Conservation (phyloP, 73 alveolate species). For the Blepharisma japonicum region DNA sequence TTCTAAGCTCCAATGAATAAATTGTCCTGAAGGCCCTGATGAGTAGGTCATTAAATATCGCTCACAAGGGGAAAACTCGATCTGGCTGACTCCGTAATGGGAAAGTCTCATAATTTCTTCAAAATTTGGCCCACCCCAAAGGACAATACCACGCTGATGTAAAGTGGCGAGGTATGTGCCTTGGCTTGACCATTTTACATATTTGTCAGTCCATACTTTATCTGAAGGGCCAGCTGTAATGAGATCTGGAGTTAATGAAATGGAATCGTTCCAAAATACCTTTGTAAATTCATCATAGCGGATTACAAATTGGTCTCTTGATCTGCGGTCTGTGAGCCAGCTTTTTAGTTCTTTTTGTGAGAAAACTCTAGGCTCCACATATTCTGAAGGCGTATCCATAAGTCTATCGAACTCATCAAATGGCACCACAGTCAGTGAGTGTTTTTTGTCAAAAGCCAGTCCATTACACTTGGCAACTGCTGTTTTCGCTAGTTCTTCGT, state of each 20-base stretch:
- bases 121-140: slow-evolving; percentile 28
- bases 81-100: slow-evolving; percentile 22
- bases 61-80: slow-evolving; percentile 18
- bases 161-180: slow-evolving; percentile 28
- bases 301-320: slow-evolving; percentile 8
- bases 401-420: slow-evolving; percentile 33
- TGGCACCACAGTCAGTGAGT: background rate
- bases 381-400: slow-evolving; percentile 9
- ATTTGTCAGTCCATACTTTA: slow-evolving; percentile 27
- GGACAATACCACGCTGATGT: slow-evolving; percentile 16
- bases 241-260: slow-evolving; percentile 5
- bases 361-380: background rate
- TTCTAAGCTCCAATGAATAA: background rate
- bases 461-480: slow-evolving; percentile 26
- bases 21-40: background rate
- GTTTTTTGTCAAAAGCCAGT: slow-evolving; percentile 11
- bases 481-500: slow-evolving; percentile 32
- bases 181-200: slow-evolving; percentile 7
- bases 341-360: slow-evolving; percentile 21
- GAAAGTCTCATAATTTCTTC: background rate
- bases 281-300: slow-evolving; percentile 9
- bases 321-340: slow-evolving; percentile 16
- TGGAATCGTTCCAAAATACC: slow-evolving; percentile 17
- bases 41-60: background rate
- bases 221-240: slow-evolving; percentile 13